These are phyloP conservation scores for Neotropicomus parvogracilis DNA, from an alignment of 1,284 basidiomycete genomes.

Conservation along the genomic window DNA sequence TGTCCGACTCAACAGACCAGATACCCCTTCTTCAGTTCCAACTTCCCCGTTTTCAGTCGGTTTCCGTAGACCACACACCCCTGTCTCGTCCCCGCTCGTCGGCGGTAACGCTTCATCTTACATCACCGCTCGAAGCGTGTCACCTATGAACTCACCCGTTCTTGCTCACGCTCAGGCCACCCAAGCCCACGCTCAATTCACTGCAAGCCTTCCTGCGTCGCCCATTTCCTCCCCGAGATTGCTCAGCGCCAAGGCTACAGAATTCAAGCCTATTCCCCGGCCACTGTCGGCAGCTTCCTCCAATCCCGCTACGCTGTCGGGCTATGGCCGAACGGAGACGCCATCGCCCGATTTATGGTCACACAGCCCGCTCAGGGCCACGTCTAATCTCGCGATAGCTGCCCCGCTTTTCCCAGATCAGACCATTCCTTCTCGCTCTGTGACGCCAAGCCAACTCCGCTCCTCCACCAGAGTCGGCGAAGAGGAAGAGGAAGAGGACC, in stretches of 20 bases:
- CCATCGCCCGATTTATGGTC: conserved; percentile 82
- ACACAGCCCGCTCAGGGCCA: conserved; percentile 65
- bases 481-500: conserved; percentile 65
- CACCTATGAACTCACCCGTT: conserved; percentile 67
- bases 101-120: conserved; percentile 53
- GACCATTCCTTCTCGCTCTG: conserved; percentile 47
- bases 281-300: conserved; percentile 71
- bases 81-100: conserved; percentile 67
- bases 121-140: conserved; percentile 56
- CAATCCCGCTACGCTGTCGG: conserved; percentile 53
- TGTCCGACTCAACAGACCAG: conserved; percentile 61
- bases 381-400: conserved; percentile 85
- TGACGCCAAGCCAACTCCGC: conserved; percentile 47
- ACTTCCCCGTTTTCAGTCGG: conserved; percentile 65
- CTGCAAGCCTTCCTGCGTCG: conserved; percentile 66
- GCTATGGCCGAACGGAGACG: conserved; percentile 58
- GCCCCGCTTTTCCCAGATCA: conserved; percentile 80
- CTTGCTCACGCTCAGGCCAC: conserved; percentile 52
- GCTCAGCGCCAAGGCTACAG: conserved; percentile 64
- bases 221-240: conserved; percentile 58
- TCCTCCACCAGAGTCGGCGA: conserved; percentile 56
- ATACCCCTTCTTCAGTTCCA: conserved; percentile 69
- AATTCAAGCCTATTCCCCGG: conserved; percentile 68
- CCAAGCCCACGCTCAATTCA: conserved; percentile 53
- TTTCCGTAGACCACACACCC: conserved; percentile 75